Base-by-base conservation (phyloP, 2,329 filamentous ascomycete species). In the Allantophomopsis lycopodina region DNA sequence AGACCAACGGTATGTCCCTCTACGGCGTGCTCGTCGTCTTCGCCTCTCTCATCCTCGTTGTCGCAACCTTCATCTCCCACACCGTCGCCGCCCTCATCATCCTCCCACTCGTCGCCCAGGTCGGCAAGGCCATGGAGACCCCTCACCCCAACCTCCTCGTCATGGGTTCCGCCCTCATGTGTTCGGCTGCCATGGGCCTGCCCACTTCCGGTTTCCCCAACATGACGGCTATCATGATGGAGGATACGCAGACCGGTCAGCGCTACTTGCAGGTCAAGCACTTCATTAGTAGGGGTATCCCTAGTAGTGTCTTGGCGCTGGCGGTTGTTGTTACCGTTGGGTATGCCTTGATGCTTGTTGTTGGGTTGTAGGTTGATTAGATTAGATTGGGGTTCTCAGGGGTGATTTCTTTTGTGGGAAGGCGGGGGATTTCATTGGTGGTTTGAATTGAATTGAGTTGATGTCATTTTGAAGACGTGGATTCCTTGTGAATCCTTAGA, bases 211-310 rank as follows among this genome's bases (percentile, higher is more conserved):
- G 91, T 7, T 98, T 98, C 64, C 91, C 91, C 2, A 98, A 98
- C 51, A 98, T 98, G 91, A 98, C 91, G 54, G 91, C 91, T 4
- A 96, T 98, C 53, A 96, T 98, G 91, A 96, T 96, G 70, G 91
- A 98, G 62, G 89, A 98, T 52, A 74, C 84, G 0, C 73, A 81
- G 46, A 93, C 88, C 0, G 91, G 91, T 7, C 85, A 94, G 56
- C 72, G 91, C 41, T 98, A 98, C 55, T 71, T 98, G 40, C 71
- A 82, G 44, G 93, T 98, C 39, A 83, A 83, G 55, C 91, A 98
- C 58, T 98, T 98, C 60, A 80, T 98, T 53, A 93, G 83, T 38
- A 70, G 88, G n/a, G 91, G 91, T 54, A 76, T 98, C 31, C 89
- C 91, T 1, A 79, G 83, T 55, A 93, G 83, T 59, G 57, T 96